A percentile compares a stretch with the other conserved stretches of the same genome.
Conservation (phyloP, 805 yeast genomes). For the Hanseniaspora jakobsenii region DNA sequence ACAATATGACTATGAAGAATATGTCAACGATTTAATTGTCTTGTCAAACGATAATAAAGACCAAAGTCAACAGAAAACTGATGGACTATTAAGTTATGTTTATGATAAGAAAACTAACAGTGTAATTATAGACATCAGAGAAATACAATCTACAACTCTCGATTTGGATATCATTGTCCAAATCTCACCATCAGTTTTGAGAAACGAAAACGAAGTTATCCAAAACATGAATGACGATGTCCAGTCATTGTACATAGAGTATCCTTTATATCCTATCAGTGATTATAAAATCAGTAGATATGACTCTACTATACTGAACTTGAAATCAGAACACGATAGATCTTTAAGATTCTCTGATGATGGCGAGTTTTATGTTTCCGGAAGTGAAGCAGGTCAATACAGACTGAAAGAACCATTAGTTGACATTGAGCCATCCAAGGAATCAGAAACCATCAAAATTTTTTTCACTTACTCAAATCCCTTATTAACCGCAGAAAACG, state of each 20-base stretch:
- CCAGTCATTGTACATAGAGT: slow-evolving; percentile 1
- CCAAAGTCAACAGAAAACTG: not conserved
- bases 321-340: not conserved
- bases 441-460: not conserved
- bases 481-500: slow-evolving; percentile 39
- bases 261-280: not conserved
- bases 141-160: not conserved
- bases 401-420: not conserved
- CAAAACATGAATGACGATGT: slow-evolving; percentile 4
- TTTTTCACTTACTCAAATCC: slow-evolving; percentile 45
- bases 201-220: slow-evolving; percentile 4
- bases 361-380: not conserved
- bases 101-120: slow-evolving; percentile 11
- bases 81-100: not conserved
- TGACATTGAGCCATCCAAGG: not conserved
- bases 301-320: slow-evolving; percentile 2
- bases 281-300: slow-evolving; percentile 8
- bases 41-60: slow-evolving; percentile 9
- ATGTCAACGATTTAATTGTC: slow-evolving; percentile 7
- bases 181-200: not conserved
- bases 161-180: slow-evolving; percentile 7
- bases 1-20: not conserved
- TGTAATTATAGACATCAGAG: slow-evolving; percentile 3
- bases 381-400: not conserved
- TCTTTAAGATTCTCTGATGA: slow-evolving; percentile 1